Percentiles rank a stretch among this genome's conserved stretches.
These are phyloP conservation scores for Papiliotrema nemorosa DNA, from an alignment of 1,284 basidiomycete species.

Conservation along the genomic window DNA sequence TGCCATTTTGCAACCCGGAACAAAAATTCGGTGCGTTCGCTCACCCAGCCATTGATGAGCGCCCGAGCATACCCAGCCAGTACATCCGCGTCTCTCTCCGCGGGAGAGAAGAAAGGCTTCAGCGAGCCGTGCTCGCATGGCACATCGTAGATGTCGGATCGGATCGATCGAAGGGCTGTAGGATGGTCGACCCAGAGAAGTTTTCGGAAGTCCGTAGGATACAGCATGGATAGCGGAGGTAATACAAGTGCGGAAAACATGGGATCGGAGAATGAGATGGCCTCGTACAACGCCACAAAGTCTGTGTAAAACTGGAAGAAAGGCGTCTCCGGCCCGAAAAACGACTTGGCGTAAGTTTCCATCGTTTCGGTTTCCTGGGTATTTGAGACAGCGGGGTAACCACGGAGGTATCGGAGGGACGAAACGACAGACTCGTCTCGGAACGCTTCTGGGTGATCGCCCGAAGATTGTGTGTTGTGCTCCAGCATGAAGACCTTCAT, in stretches of 20 bases:
- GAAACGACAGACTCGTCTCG: constrained; percentile 55
- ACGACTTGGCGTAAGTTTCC: constrained; percentile 60
- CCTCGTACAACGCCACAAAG: constrained; percentile 81
- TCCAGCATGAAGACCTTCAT: constrained; percentile 97
- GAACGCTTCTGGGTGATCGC: constrained; percentile 54
- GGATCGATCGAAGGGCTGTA: constrained; percentile 59
- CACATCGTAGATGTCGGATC: constrained; percentile 36
- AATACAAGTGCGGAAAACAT: constrained; percentile 75
- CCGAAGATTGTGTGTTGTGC: constrained; percentile 51
- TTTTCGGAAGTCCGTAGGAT: constrained; percentile 76
- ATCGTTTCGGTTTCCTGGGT: constrained; percentile 37
- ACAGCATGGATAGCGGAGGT: constrained; percentile 64
- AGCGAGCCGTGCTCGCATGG: constrained; percentile 49
- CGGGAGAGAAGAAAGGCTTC: constrained; percentile 65
- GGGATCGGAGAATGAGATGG: constrained; percentile 80
- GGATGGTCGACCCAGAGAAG: constrained; percentile 76
- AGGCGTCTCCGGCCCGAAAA: constrained; percentile 62
- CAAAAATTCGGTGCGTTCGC: constrained; percentile 55
- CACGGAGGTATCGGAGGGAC: constrained; percentile 53
- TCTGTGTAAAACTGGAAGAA: constrained; percentile 96
- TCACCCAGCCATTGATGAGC: constrained; percentile 34
- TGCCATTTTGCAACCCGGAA: constrained; percentile 74
- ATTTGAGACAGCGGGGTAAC: background rate
- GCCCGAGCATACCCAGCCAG: constrained; percentile 54
- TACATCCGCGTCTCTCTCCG: constrained; percentile 65